Evolutionary conservation across 2,329 filamentous ascomycete species (phyloP).

Genomic region (Paradendryphiella salina): DNA sequence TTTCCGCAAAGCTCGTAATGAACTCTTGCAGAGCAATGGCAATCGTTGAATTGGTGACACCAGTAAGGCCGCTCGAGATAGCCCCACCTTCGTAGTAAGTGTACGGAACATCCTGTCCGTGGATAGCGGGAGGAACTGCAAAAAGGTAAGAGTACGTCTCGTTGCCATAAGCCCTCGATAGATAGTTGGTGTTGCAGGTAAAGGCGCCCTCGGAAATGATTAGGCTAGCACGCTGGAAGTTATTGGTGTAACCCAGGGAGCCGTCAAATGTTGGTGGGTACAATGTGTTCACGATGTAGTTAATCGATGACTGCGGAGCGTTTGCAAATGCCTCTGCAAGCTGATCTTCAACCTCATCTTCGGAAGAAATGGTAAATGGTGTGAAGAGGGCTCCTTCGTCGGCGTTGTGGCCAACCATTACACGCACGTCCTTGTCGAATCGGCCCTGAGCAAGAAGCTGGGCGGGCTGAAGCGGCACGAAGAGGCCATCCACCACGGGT

Average conservation of each 20-base stretch:
- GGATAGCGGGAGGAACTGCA: slow-evolving; percentile 56
- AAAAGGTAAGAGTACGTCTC: slow-evolving; percentile 58
- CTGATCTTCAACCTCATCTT: slow-evolving; percentile 32
- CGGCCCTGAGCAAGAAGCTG: slow-evolving; percentile 44
- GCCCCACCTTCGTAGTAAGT: slow-evolving; percentile 55
- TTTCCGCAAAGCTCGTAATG: slow-evolving; percentile 50
- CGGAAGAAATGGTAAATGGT: slow-evolving; percentile 42
- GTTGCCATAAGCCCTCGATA: slow-evolving; percentile 53
- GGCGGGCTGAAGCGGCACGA: slow-evolving; percentile 38
- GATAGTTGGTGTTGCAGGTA: slow-evolving; percentile 58
- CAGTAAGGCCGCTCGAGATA: neutral
- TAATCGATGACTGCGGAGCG: slow-evolving; percentile 37
- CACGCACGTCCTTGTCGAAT: slow-evolving; percentile 42
- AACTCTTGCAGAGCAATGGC: slow-evolving; percentile 53
- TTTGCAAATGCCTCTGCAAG: slow-evolving; percentile 36
- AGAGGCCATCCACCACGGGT: slow-evolving; percentile 42
- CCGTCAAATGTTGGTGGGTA: slow-evolving; percentile 58
- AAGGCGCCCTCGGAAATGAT: slow-evolving; percentile 53
- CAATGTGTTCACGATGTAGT: slow-evolving; percentile 51
- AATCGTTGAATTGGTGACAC: slow-evolving; percentile 40
- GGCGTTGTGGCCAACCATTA: slow-evolving; percentile 51
- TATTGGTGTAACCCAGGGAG: slow-evolving; percentile 51
- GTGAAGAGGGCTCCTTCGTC: slow-evolving; percentile 54
- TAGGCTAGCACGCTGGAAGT: slow-evolving; percentile 50
- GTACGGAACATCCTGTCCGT: slow-evolving; percentile 58